Conservation (phyloP, 129 eudicot genomes). For the Sambucus nigra region DNA sequence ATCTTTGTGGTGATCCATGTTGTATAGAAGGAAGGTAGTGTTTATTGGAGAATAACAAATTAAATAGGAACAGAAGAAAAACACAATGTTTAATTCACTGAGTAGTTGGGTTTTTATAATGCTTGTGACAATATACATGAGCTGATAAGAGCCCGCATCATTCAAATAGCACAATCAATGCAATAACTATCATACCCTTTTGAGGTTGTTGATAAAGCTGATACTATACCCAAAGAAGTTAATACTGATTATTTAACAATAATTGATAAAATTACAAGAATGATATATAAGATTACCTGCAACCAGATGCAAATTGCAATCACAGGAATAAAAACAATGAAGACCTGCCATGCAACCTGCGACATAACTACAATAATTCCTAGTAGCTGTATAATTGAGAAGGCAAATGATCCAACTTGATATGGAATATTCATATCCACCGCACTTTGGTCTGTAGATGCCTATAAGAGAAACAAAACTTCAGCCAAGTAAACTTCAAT, state of each 20-base stretch:
- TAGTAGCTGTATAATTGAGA: constrained; percentile 55
- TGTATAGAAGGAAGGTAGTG: too few species aligned
- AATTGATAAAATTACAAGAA: not conserved
- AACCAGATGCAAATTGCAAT: constrained; percentile 52
- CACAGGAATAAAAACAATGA: constrained; percentile 69
- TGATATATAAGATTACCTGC: constrained; percentile 37
- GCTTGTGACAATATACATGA: not conserved
- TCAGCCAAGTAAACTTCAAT: not conserved
- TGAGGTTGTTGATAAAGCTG: too few species aligned
- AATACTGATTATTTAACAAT: not conserved
- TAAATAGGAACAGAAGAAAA: too few species aligned
- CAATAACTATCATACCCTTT: not conserved
- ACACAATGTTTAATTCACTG: not conserved
- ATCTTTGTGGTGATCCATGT: too few species aligned
- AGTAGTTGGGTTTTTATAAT: not conserved
- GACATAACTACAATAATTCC: constrained; percentile 80
- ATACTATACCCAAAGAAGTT: too few species aligned
- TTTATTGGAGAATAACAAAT: too few species aligned
- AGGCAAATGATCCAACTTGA: constrained; percentile 39
- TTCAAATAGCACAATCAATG: not conserved
- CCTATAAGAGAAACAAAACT: constrained; percentile 28
- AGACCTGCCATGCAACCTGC: constrained; percentile 87
- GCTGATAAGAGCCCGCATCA: not conserved
- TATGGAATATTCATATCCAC: constrained; percentile 57
- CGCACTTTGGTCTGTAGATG: constrained; percentile 84